Evolutionary conservation across 2,329 filamentous ascomycete genomes (phyloP), one percentile per base, ranked within the genome.

Genomic region (Fusarium oligoseptatum): DNA sequence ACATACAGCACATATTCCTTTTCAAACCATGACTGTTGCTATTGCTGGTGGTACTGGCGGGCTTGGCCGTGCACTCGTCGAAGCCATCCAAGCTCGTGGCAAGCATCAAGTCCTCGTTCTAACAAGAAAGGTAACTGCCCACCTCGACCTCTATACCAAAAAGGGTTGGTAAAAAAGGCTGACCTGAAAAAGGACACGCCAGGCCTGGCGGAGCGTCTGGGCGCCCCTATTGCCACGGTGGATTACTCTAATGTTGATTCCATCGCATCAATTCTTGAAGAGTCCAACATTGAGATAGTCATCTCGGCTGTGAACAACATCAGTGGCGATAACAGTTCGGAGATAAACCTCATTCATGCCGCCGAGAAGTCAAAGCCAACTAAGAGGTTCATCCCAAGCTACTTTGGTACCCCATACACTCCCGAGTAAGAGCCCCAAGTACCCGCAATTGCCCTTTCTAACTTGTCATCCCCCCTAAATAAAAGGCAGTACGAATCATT

Each of bases 221-320:
- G 78, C 11, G 69, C 64, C 3, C 63, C 60, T 11, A 72, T 79
- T 37, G 29, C 81, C 4, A 66, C 68, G 1, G 78, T 80, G 11
- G 73, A 82, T 70, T 82, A 83, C 64, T 27, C 57, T 27, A 64
- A 80, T 37, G 66, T 82, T 22, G 65, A 69, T n/a, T 69, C 63
- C 11, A 22, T 81, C 4, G 67, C 73, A 20, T 73, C 74, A 22
- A 34, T 67, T 3, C 78, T 83, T 4, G 37, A 41, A 17, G 79
- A 80, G 52, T 76, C 79, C 41, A 80, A 87, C 75, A 81, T 88
- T n/a, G 78, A 87, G 60, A 87, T 84, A 0, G 77, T 88, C 48
- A 83, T 88, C 34, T 88, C 85, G 0, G 77, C 83, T 3, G 79
- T 88, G 15, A 78, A 57, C 29, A 17, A 85, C 45, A 24, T 50